These are phyloP conservation scores for Saksenaea oblongispora DNA, from an alignment of 371 early-diverging fungal species.

Conservation along the genomic window DNA sequence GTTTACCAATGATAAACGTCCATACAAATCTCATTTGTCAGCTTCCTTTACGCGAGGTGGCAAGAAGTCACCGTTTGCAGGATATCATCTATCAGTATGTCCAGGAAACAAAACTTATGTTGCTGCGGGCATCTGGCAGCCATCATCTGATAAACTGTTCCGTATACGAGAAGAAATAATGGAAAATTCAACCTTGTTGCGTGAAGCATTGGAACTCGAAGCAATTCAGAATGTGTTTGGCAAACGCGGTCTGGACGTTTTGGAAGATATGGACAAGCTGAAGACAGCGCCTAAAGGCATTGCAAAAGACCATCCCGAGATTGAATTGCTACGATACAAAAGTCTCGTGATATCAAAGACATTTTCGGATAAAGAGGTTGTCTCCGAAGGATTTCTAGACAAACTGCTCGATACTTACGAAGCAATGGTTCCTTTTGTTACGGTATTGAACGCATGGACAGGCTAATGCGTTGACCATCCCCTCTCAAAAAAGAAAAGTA, in stretches of 20 bases:
- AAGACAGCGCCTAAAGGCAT: constrained; percentile 49
- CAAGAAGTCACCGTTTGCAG: constrained; percentile 48
- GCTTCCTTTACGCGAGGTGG: constrained; percentile 55
- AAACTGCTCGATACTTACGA: constrained; percentile 46
- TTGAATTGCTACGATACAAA: constrained; percentile 48
- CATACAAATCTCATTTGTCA: constrained; percentile 51
- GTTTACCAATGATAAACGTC: constrained; percentile 58
- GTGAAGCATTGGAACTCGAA: constrained; percentile 45
- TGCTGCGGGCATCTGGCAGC: constrained; percentile 55
- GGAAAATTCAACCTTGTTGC: constrained; percentile 39
- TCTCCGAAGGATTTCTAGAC: constrained; percentile 50
- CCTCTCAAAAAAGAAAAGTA: too few relatives aligned
- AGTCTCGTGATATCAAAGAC: constrained; percentile 45
- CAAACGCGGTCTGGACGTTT: constrained; percentile 34
- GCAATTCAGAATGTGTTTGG: constrained; percentile 49
- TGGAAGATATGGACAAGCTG: constrained; percentile 32
- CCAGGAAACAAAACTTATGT: constrained; percentile 42
- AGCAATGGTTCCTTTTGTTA: constrained; percentile 55
- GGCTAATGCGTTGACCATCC: too few relatives aligned
- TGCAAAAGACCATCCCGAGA: constrained; percentile 54
- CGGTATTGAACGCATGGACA: constrained; percentile 58
- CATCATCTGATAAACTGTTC: constrained; percentile 23
- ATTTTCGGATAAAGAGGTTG: constrained; percentile 46
- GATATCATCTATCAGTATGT: constrained; percentile 46
- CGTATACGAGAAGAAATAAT: constrained; percentile 48